Evolutionary conservation across 352 stramenopile genomes (phyloP), one percentile per base, ranked within the genome.

Genomic region (Phytophthora aleatoria): DNA sequence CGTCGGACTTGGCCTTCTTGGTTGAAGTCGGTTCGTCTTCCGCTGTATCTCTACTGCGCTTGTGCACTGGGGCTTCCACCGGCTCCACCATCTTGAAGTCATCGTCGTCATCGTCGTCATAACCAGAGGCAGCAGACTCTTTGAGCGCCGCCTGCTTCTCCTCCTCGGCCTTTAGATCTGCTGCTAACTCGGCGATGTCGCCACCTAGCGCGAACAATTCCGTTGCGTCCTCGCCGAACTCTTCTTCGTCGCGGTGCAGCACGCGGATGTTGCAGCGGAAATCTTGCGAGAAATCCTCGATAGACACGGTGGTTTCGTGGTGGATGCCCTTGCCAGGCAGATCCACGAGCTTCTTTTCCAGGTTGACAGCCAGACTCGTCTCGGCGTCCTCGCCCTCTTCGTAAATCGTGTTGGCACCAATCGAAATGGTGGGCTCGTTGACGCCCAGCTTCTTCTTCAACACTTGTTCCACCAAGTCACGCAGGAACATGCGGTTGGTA

Each of bases 261-360:
- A 97, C 81, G 36, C 75, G 85, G 31, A 97, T 82, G 50, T 84
- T 87, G 63, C 89, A 94, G 49, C 89, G 80, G 55, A 97, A 96
- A 54, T 99, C 91, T 73, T 99, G 96, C 20, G 89, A 95, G 72
- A 98, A 98, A 76, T 99, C 97, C 68, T 98, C 94, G 36, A 99
- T 80, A 8, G 85, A 91, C 27, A 99, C 55, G 5, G 96, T 90
- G 39, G 86, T 97, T 49, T 97, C 95, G 69, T 99, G 81, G 41
- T 85, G 77, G 52, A 99, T 88, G 38, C 96, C 96, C 27, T 97
- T 97, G 51, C 85, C 92, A 1, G 97, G 97, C 15, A 98, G 73
- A 56, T 97, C 74, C 38, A 75, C 61, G 8, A 96, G 71, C 27
- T 82, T 85, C 77, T 98, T 98, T 55, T 79, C 58, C 50, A 98